phyloP scores from a whole-genome alignment of 768 basidiomycete genomes.

The Kwoniella shandongensis region DNA sequence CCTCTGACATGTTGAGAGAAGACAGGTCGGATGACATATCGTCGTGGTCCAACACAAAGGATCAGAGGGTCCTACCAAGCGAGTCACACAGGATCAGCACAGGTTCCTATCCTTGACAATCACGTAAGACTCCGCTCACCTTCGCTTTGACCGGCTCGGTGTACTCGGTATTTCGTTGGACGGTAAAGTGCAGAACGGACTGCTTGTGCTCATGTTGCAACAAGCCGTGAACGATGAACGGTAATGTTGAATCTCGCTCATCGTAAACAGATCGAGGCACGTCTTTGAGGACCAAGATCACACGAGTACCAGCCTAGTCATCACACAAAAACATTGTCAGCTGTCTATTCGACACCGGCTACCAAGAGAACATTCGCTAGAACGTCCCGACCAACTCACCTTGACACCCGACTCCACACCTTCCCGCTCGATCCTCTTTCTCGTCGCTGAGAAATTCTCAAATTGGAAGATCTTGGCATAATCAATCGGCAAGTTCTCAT shows the following conservation, averaged over 20 bases:
- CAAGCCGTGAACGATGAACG: constrained; percentile 73
- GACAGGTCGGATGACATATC: constrained; percentile 77
- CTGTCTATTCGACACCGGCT: too few species aligned
- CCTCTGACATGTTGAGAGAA: constrained; percentile 88
- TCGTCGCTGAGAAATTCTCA: constrained; percentile 86
- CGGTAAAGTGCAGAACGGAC: constrained; percentile 84
- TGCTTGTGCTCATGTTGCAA: constrained; percentile 95
- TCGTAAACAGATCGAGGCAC: constrained; percentile 67
- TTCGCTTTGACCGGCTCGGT: constrained; percentile 84
- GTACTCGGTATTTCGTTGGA: constrained; percentile 95
- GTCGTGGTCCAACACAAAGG: constrained; percentile 82
- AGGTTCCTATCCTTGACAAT: too few species aligned
- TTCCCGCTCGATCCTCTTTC: constrained; percentile 63
- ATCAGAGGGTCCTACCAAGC: constrained; percentile 70
- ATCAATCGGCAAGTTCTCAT: constrained; percentile 89
- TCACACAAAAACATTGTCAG: too few species aligned
- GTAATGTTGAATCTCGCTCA: constrained; percentile 51
- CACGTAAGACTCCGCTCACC: constrained; percentile 56
- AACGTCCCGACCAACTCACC: too few species aligned
- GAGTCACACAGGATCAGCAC: neutral
- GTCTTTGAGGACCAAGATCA: constrained; percentile 71
- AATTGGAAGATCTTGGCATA: constrained; percentile 96
- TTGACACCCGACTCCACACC: constrained; percentile 62
- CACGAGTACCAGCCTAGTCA: constrained; percentile 74
- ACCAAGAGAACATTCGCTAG: too few species aligned